Base-by-base conservation (phyloP, 805 yeast species). In the Saccharomycopsis sp. region DNA sequence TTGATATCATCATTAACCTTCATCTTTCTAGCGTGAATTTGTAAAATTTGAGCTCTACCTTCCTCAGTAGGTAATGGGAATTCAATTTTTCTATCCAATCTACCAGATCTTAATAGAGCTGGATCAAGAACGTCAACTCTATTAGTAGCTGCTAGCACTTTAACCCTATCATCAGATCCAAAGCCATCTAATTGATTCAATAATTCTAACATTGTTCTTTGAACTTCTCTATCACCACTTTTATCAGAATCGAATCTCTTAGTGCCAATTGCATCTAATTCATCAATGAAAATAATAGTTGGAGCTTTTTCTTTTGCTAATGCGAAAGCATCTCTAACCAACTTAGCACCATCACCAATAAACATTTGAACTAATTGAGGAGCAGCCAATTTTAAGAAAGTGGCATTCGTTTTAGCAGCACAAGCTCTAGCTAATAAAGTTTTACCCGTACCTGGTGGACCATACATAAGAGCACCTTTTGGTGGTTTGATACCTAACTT, bases 391-490 rank as follows among this genome's bases (percentile, higher is more conserved):
- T 94, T 85, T 58, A 92, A 70, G 60, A 92, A 92, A 0, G 98
- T 92, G 13, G 98, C 98, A 61, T 88, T 87, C 1, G 97, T 85
- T 61, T 92, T 97, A 40, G 96, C 96, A 19, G 99, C 99, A 66
- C 96, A 94, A 1, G 98, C 98, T 59, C 96, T 79, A 8, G 99
- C 99, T 51, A 92, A 70, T 46, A 92, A 67, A 2, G 98, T 92
- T 63, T 92, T 92, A 60, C 99, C 99, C 1, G 98, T 92, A 60
- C 99, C 99, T 40, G 99, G 99, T 6, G 99, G 97, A 28, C 99
- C 99, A 59, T 92, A 92, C 88, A 92, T 86, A 40, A 92, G 69
- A 3, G 96, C 97, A 60, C 98, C 98, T 61, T 92, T 92, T 44
- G 98, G 98, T 13, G 98, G 94, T 59, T 84, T 89, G 57, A 92